Evolutionary conservation across 148 eudicot genomes (phyloP).

Genomic region (Rheum nobile): DNA sequence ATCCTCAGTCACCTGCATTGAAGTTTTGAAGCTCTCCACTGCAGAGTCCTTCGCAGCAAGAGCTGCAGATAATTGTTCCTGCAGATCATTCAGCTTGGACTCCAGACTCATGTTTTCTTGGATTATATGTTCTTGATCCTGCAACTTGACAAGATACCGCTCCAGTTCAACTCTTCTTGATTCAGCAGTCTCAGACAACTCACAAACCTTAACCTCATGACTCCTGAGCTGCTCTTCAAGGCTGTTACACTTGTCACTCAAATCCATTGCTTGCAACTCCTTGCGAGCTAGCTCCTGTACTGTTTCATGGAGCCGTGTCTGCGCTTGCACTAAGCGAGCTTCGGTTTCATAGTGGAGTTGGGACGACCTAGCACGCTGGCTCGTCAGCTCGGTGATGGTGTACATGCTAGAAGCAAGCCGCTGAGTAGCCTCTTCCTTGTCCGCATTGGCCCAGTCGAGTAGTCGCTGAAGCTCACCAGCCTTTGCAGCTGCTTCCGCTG

Average conservation of each 20-base stretch:
- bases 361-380: too few relatives aligned
- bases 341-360: constrained; percentile 47
- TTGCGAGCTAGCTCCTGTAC: constrained; percentile 26
- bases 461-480: constrained; percentile 52
- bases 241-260: constrained; percentile 20
- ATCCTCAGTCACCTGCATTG: constrained; percentile 50
- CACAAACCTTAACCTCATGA: constrained; percentile 31
- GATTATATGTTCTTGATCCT: constrained; percentile 32
- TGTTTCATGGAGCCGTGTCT: constrained; percentile 42
- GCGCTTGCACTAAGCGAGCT: constrained; percentile 36
- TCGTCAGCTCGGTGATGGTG: constrained; percentile 64
- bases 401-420: too few relatives aligned
- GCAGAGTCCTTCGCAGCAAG: constrained; percentile 41
- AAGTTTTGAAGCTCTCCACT: constrained; percentile 28
- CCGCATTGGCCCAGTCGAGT: constrained; percentile 29
- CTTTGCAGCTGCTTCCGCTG: constrained; percentile 13
- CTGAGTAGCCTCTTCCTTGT: constrained; percentile 56
- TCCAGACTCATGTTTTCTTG: constrained; percentile 32
- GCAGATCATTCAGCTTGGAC: constrained; percentile 37
- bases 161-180: constrained; percentile 44
- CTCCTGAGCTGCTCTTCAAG: constrained; percentile 30
- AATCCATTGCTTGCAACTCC: constrained; percentile 21
- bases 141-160: constrained; percentile 26
- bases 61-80: constrained; percentile 27
- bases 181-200: constrained; percentile 36